Conservation (phyloP, 306 rosid genomes). For the Neltuma alba region DNA sequence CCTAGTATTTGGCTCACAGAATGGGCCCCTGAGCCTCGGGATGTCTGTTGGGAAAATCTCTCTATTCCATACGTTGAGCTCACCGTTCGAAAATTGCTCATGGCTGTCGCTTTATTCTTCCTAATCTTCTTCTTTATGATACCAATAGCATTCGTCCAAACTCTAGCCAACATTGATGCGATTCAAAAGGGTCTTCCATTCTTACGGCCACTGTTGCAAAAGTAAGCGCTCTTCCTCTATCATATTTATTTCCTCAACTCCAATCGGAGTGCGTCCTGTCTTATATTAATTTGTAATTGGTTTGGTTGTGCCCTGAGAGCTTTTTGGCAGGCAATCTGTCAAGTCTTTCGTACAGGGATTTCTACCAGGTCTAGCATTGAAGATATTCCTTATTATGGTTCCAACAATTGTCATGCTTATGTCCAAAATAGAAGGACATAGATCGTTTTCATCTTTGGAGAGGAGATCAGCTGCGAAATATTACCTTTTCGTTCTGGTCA, state of each 20-base stretch:
- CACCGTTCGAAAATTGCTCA: slow-evolving; percentile 65
- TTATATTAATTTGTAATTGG: slow-evolving; percentile 9
- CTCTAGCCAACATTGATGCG: slow-evolving; percentile 85
- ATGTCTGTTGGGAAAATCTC: slow-evolving; percentile 84
- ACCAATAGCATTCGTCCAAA: slow-evolving; percentile 90
- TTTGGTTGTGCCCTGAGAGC: slow-evolving; percentile 35
- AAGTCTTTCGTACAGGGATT: slow-evolving; percentile 86
- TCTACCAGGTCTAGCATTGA: slow-evolving; percentile 86
- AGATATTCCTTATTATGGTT: slow-evolving; percentile 76
- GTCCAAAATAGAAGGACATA: slow-evolving; percentile 80
- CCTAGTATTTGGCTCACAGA: slow-evolving; percentile 92
- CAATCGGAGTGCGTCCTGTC: neutral
- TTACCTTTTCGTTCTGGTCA: slow-evolving; percentile 71
- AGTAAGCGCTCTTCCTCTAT: slow-evolving; percentile 51
- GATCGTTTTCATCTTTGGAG: slow-evolving; percentile 73
- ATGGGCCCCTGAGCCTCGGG: slow-evolving; percentile 97
- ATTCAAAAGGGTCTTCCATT: slow-evolving; percentile 81
- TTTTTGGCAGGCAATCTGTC: slow-evolving; percentile 57
- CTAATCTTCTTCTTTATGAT: slow-evolving; percentile 85
- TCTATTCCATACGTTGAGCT: slow-evolving; percentile 85
- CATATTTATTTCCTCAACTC: neutral
- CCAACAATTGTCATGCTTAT: slow-evolving; percentile 75
- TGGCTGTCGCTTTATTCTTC: slow-evolving; percentile 54
- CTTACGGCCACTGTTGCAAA: slow-evolving; percentile 64
- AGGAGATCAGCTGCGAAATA: slow-evolving; percentile 87